These are phyloP conservation scores for Adansonia rubrostipa DNA, from an alignment of 441 rosid genomes.

Conservation along the genomic window DNA sequence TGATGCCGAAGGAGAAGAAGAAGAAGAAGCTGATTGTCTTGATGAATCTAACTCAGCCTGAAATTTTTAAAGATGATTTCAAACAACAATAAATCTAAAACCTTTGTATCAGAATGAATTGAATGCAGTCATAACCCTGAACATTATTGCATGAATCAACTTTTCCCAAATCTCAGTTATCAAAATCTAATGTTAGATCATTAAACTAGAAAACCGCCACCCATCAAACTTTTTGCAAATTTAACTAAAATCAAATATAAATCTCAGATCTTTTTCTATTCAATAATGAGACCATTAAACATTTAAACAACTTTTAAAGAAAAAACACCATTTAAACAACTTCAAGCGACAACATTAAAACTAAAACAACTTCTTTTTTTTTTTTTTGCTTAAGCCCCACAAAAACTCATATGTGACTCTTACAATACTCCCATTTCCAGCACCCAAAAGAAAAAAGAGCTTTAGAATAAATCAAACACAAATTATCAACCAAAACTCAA, in stretches of 20 bases:
- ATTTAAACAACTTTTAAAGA: background rate
- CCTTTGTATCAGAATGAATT: background rate
- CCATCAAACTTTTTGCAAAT: background rate
- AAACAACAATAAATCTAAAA: background rate
- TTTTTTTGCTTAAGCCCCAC: background rate
- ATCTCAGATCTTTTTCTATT: background rate
- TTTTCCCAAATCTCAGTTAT: background rate
- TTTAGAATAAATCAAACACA: background rate
- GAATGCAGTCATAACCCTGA: background rate
- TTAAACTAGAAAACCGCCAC: conserved; percentile 14
- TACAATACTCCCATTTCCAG: background rate
- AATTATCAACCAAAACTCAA: background rate
- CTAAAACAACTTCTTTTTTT: background rate
- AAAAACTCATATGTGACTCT: background rate
- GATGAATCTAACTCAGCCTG: conserved; percentile 66
- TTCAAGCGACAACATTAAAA: background rate
- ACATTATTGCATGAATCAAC: background rate
- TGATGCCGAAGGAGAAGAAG: conserved; percentile 22
- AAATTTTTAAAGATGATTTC: conserved; percentile 1
- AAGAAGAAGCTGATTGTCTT: conserved; percentile 53
- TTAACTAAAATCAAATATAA: background rate
- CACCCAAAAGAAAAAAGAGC: background rate
- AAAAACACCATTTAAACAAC: background rate
- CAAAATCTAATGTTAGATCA: background rate
- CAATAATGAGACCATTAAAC: background rate